phyloP scores from a whole-genome alignment of 805 yeast species.

The Pichia rugopelliculosa region DNA sequence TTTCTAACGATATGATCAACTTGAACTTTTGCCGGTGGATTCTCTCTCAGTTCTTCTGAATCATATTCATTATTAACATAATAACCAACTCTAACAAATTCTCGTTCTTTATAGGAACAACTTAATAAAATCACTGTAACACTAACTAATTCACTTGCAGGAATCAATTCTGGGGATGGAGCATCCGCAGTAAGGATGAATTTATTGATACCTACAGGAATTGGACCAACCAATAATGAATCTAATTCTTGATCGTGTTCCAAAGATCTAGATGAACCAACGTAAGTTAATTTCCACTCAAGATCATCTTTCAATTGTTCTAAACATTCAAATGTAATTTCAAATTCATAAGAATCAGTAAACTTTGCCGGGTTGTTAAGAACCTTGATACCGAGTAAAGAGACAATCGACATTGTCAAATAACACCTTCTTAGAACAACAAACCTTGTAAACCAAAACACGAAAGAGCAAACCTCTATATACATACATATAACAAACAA shows the following conservation, averaged over 20 bases:
- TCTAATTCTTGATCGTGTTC: conserved; percentile 97
- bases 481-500: background rate
- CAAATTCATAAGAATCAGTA: conserved; percentile 90
- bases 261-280: conserved; percentile 87
- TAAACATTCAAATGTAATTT: conserved; percentile 93
- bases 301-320: conserved; percentile 88
- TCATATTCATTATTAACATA: conserved; percentile 97
- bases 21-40: conserved; percentile 89
- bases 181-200: conserved; percentile 93
- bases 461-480: background rate
- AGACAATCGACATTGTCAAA: conserved; percentile 79
- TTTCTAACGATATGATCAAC: conserved; percentile 92
- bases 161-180: conserved; percentile 91
- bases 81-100: conserved; percentile 95
- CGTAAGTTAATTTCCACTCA: conserved; percentile 96
- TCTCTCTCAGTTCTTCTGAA: conserved; percentile 83
- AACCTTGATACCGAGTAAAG: conserved; percentile 84
- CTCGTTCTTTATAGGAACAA: conserved; percentile 88
- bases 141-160: conserved; percentile 89
- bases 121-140: conserved; percentile 91
- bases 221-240: conserved; percentile 96
- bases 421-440: background rate
- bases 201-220: conserved; percentile 94
- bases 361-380: conserved; percentile 92
- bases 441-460: too few relatives aligned